phyloP scores from a whole-genome alignment of 2,329 filamentous ascomycete genomes.

The Clonostachys chloroleuca region DNA sequence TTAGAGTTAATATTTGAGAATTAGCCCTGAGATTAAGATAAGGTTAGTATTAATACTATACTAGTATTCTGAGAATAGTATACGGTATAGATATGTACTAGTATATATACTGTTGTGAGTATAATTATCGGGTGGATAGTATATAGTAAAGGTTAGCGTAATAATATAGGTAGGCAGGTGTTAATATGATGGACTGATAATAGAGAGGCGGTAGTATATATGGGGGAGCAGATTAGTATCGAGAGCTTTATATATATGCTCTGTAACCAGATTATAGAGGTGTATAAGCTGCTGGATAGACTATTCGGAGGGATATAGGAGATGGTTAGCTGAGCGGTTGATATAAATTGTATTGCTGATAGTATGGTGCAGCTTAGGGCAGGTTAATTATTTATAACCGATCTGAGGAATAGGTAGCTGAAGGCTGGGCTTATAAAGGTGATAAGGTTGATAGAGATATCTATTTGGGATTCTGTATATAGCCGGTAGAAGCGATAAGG shows the following conservation, averaged over 20 bases:
- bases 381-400: conserved; percentile 5
- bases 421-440: conserved; percentile 2
- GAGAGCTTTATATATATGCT: conserved; percentile 2
- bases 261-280: not conserved
- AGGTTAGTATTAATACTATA: conserved; percentile 2
- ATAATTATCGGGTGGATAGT: conserved; percentile 7
- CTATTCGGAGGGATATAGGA: conserved; percentile 3
- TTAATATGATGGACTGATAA: conserved; percentile 6
- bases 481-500: conserved; percentile 1
- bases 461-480: conserved; percentile 1
- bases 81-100: conserved; percentile 3
- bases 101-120: conserved; percentile 4
- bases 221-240: conserved; percentile 3
- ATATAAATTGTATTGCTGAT: conserved; percentile 4
- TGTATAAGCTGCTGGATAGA: conserved; percentile 1
- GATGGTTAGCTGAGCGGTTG: conserved; percentile 1
- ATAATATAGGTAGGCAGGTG: conserved; percentile 3
- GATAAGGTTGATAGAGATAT: not conserved
- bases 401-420: conserved; percentile 6
- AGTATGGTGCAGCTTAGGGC: conserved; percentile 3
- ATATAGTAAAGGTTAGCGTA: conserved; percentile 4
- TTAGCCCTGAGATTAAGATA: conserved; percentile 1
- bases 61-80: conserved; percentile 3
- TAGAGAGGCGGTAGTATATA: conserved; percentile 4
- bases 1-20: conserved; percentile 4